phyloP scores from a whole-genome alignment of 1,284 basidiomycete species.

The Pterulicium gracile region DNA sequence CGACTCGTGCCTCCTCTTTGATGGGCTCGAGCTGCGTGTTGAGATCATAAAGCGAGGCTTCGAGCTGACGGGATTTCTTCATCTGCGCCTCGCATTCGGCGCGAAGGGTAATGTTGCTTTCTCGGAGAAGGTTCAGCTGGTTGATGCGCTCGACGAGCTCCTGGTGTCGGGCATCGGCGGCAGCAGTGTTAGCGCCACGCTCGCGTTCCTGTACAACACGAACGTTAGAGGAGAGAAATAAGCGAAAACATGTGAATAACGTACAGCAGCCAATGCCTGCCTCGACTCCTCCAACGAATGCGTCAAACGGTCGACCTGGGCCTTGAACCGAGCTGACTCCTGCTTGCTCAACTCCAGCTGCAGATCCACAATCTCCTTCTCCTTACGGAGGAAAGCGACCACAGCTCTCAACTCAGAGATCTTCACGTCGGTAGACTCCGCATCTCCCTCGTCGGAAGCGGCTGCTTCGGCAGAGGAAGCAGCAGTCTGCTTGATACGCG shows the following conservation, averaged over 20 bases:
- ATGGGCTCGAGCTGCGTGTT: conserved; percentile 64
- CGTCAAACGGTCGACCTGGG: conserved; percentile 65
- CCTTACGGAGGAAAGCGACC: conserved; percentile 74
- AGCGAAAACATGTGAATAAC: conserved; percentile 1
- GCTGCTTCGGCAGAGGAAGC: conserved; percentile 33
- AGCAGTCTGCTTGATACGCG: conserved; percentile 62
- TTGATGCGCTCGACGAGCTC: conserved; percentile 85
- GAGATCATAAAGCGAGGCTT: conserved; percentile 48
- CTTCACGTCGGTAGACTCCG: conserved; percentile 45
- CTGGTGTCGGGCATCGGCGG: conserved; percentile 72
- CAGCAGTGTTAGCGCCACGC: conserved; percentile 54
- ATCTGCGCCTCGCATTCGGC: conserved; percentile 61
- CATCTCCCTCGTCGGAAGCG: conserved; percentile 30
- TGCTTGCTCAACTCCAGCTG: conserved; percentile 82
- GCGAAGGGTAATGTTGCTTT: conserved; percentile 81
- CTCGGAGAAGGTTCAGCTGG: conserved; percentile 77
- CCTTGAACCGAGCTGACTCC: conserved; percentile 68
- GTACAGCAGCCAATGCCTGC: conserved; percentile 38
- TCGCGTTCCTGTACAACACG: conserved; percentile 72
- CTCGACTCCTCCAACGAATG: conserved; percentile 65
- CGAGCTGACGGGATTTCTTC: conserved; percentile 57
- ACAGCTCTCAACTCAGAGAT: conserved; percentile 70
- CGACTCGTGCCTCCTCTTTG: conserved; percentile 57
- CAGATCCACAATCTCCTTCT: conserved; percentile 85
- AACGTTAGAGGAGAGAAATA: conserved; percentile 5